Base-by-base conservation (phyloP, 208 protist genomes). In the Angomonas ambiguus region DNA sequence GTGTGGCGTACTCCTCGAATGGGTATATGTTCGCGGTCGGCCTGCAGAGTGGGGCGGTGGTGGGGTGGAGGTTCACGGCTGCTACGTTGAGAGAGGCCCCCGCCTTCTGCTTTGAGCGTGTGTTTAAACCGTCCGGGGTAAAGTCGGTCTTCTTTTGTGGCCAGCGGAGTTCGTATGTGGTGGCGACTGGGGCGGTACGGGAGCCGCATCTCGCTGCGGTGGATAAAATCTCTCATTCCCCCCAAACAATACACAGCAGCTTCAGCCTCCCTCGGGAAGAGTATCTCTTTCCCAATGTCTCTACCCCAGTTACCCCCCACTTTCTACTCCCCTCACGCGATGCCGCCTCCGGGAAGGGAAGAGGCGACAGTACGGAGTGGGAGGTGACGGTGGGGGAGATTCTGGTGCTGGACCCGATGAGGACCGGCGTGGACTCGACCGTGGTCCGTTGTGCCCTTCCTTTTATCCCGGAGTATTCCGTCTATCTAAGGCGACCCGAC, bases 21-120 rank as follows among this genome's bases (percentile, higher is more conserved):
- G 87, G 87, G 20, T 87, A 91, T 59, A 56, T 83, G 53, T 90
- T 96, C 65, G 78, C 73, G 2, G 77, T 64, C 0, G 87, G 87
- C 32, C 75, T 96, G 31, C 72, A 75, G 28, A 82, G 93, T 69
- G 91, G 91, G 56, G 82, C 80, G 25, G 74, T 96, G 1, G 70
- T 62, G 0, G 67, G 79, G 31, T 95, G 87, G 85, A 76, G 76
- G 56, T 96, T 92, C 51, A 78, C 61, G 18, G 67, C 63, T 1
- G 59, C 68, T 25, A 67, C 71, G 13, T 35, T 76, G 30, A 65
- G 71, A 8, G 76, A 49, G 55, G 51, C 62, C 2, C 82, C 83
- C 1, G 51, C 51, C 49, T 91, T 82, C 74, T 74, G 58, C 20
- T 77, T 72, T 58, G 64, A 72, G 10, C 35, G 33, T n/a, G 68